A percentile compares a stretch with the other conserved stretches of the same genome.
Evolutionary conservation across 345 rosid genomes (phyloP).

Genomic region (Arabidopsis suecica): DNA sequence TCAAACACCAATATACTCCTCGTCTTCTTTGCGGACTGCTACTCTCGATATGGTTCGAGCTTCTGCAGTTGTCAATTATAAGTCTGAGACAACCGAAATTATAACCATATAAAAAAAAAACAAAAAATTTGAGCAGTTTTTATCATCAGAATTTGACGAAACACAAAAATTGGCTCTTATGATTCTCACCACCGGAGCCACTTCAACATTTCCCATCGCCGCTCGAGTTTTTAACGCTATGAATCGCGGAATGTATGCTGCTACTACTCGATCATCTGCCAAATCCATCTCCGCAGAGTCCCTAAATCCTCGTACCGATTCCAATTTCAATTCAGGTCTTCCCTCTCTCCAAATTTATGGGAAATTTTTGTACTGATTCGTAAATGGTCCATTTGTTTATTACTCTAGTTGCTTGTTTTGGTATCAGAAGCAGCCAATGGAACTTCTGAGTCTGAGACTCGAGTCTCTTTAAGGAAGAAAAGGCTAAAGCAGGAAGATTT

Average conservation of each 20-base stretch:
- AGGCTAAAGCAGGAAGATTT: conserved; percentile 48
- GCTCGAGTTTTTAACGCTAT: conserved; percentile 20
- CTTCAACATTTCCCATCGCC: background rate
- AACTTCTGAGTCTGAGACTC: conserved; percentile 43
- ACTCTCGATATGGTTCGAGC: too few species aligned
- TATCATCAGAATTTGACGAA: background rate
- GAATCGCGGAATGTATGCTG: conserved; percentile 30
- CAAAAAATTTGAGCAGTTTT: background rate
- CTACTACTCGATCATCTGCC: conserved; percentile 13
- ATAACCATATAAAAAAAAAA: background rate
- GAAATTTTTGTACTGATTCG: background rate
- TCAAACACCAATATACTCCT: too few species aligned
- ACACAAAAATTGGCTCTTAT: conserved; percentile 14
- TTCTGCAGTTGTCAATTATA: too few species aligned
- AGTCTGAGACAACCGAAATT: too few species aligned
- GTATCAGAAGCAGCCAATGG: conserved; percentile 34
- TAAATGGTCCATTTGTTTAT: background rate
- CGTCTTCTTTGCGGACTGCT: too few species aligned
- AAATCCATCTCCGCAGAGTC: conserved; percentile 20
- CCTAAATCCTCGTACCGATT: conserved; percentile 14
- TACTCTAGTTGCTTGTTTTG: background rate
- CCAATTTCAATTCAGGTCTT: conserved; percentile 25
- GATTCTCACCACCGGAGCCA: conserved; percentile 21
- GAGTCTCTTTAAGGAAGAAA: conserved; percentile 64
- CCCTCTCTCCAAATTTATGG: background rate